Base-by-base conservation (phyloP, 2,329 filamentous ascomycete genomes). In the Lachnum nothofagi region DNA sequence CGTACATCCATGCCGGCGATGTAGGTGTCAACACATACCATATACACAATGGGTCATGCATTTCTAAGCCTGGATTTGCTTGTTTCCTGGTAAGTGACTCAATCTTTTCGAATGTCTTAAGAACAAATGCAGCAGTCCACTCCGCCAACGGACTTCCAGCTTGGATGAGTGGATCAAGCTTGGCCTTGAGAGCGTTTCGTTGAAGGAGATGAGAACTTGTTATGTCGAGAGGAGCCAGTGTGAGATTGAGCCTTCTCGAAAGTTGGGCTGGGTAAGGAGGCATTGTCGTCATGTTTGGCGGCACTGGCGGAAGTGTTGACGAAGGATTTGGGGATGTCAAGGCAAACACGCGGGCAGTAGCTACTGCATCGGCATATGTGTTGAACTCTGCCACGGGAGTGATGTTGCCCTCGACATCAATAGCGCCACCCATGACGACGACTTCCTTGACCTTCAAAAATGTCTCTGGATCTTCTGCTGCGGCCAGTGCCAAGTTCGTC, bases 361-460 rank as follows among this genome's bases (percentile, higher is more conserved):
- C 86, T 34, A 88, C 77, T 17, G 86, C 76, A 66, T 98, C 94
- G 49, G 93, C 91, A 63, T 89, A 95, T 49, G 86, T 86, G 73
- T 98, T 98, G 78, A 98, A 98, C 67, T 98, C 93, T 54, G 88
- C 89, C 10, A 85, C 80, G 1, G 93, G 91, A 39, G 82, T 83
- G 63, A 88, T 82, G 67, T 98, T 98, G 59, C 93, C 93, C 43
- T 83, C 78, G 38, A 82, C 72, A 51, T 86, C 76, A 46, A 98
- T 79, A 20, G 88, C 84, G 51, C 93, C 93, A 51, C 91, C 93
- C 93, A 98, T 98, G 40, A 96, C 87, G 3, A 95, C 85, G 3
- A 98, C 79, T 68, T 97, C 90, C 67, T 94, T 95, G 42, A 83
- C 88, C 37, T 83, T 82, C 47, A 98, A 75, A 67, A 98, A 96